Percentiles rank a stretch among this genome's conserved stretches.
These are phyloP conservation scores for Trichocomaceae sp. DNA, from an alignment of 2,329 filamentous ascomycete species.

Conservation along the genomic window DNA sequence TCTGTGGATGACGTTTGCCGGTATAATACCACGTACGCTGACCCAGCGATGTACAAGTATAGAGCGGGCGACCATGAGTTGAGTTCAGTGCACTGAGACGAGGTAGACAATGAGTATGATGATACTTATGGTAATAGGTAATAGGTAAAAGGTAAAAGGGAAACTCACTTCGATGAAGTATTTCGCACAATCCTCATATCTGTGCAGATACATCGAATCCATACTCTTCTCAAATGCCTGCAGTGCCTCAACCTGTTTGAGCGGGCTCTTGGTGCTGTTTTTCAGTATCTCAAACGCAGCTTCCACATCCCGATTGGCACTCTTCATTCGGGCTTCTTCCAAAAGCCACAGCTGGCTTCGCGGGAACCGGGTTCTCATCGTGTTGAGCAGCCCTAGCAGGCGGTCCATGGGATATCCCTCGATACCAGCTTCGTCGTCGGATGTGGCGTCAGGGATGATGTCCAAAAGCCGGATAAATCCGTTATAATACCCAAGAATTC, in stretches of 20 bases:
- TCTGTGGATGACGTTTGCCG: slow-evolving; percentile 40
- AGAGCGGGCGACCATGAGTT: slow-evolving; percentile 88
- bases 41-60: slow-evolving; percentile 83
- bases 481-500: slow-evolving; percentile 82
- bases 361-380: slow-evolving; percentile 73
- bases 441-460: slow-evolving; percentile 58
- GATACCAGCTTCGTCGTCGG: slow-evolving; percentile 47
- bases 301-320: slow-evolving; percentile 59
- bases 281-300: slow-evolving; percentile 61
- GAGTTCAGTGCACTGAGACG: slow-evolving; percentile 59
- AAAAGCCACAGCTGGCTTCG: slow-evolving; percentile 78
- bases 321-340: slow-evolving; percentile 74
- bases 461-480: slow-evolving; percentile 79
- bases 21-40: slow-evolving; percentile 74
- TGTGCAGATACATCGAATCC: slow-evolving; percentile 69
- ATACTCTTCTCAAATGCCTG: slow-evolving; percentile 79
- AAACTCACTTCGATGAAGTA: slow-evolving; percentile 58
- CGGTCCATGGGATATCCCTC: slow-evolving; percentile 66
- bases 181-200: slow-evolving; percentile 66
- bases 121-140: background rate
- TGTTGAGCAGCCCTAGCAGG: slow-evolving; percentile 59
- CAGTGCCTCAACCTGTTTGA: slow-evolving; percentile 83
- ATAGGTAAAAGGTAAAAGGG: background rate
- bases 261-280: slow-evolving; percentile 56
- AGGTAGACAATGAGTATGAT: slow-evolving; percentile 1